A percentile compares a stretch with the other conserved stretches of the same genome.
These are phyloP conservation scores for Wallacemonas collosoma DNA, from an alignment of 208 protist genomes.

Conservation along the genomic window DNA sequence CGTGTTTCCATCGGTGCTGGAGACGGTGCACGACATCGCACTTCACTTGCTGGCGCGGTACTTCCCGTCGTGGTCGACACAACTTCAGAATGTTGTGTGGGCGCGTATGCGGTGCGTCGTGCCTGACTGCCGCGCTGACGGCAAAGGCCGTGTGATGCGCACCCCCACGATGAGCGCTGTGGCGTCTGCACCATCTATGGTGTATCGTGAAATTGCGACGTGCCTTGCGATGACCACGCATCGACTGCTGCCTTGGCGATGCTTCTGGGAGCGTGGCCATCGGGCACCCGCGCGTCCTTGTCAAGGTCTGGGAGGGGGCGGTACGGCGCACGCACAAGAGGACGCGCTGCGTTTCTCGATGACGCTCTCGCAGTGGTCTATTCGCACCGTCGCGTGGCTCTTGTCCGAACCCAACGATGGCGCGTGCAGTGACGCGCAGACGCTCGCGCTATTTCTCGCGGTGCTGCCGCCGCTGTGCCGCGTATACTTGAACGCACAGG, in stretches of 20 bases:
- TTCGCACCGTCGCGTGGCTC: conserved; percentile 25
- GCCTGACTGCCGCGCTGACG: conserved; percentile 10
- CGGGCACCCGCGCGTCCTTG: background rate
- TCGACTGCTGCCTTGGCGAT: background rate
- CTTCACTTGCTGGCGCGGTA: conserved; percentile 26
- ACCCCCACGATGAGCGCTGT: too few relatives aligned
- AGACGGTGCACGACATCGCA: conserved; percentile 33
- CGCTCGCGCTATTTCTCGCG: conserved; percentile 20
- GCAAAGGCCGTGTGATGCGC: too few relatives aligned
- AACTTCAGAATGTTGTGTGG: conserved; percentile 24
- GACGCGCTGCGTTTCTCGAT: conserved; percentile 8
- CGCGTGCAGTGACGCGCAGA: background rate
- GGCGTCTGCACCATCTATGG: too few relatives aligned
- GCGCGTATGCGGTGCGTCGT: conserved; percentile 21
- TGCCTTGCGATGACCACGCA: background rate
- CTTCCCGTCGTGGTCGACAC: conserved; percentile 15
- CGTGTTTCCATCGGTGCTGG: conserved; percentile 31
- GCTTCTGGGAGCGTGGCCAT: background rate
- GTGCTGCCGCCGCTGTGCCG: conserved; percentile 26
- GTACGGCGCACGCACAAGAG: background rate
- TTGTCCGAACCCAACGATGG: background rate
- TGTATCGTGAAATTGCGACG: background rate
- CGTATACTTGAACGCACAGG: conserved; percentile 10
- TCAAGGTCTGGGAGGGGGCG: background rate
- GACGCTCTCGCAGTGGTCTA: conserved; percentile 11